A percentile compares a stretch with the other conserved stretches of the same genome.
Evolutionary conservation across 2,329 filamentous ascomycete species (phyloP).

Genomic region (Colletotrichum shisoi): DNA sequence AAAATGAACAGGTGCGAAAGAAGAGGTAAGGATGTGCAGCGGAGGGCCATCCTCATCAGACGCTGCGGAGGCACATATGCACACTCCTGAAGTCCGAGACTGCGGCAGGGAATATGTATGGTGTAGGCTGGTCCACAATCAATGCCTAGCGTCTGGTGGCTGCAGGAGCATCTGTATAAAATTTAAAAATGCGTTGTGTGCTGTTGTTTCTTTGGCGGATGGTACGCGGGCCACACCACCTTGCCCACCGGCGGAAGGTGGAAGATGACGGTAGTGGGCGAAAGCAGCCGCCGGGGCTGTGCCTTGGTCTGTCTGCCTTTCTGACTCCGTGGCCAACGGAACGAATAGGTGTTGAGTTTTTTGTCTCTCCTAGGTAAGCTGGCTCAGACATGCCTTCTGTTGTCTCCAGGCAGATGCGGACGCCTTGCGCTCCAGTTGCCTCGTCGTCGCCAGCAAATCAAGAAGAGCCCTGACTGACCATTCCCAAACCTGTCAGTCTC

Average conservation of each 20-base stretch:
- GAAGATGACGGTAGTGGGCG: slow-evolving; percentile 12
- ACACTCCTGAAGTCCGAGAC: slow-evolving; percentile 26
- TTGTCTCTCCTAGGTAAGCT: slow-evolving; percentile 15
- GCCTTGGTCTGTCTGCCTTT: slow-evolving; percentile 23
- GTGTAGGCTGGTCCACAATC: slow-evolving; percentile 26
- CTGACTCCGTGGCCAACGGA: slow-evolving; percentile 7
- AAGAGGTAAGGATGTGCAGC: slow-evolving; percentile 33
- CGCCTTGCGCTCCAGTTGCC: slow-evolving; percentile 29
- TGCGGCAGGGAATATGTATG: slow-evolving; percentile 21
- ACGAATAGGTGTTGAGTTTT: neutral
- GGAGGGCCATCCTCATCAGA: slow-evolving; percentile 18
- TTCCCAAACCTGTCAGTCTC: slow-evolving; percentile 3
- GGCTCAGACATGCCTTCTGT: slow-evolving; percentile 15
- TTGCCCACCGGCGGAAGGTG: slow-evolving; percentile 11
- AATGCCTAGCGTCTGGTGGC: slow-evolving; percentile 16
- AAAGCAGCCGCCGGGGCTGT: slow-evolving; percentile 32
- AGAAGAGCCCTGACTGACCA: neutral
- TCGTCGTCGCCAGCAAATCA: slow-evolving; percentile 21
- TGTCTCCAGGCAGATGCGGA: slow-evolving; percentile 29
- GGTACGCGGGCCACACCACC: slow-evolving; percentile 23
- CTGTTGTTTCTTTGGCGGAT: slow-evolving; percentile 13
- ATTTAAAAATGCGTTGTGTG: slow-evolving; percentile 17
- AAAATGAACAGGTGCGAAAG: slow-evolving; percentile 19
- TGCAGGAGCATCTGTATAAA: slow-evolving; percentile 24
- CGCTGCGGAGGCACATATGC: slow-evolving; percentile 26